phyloP scores from a whole-genome alignment of 2,329 filamentous ascomycete species.

The Daldinia eschscholtzii region DNA sequence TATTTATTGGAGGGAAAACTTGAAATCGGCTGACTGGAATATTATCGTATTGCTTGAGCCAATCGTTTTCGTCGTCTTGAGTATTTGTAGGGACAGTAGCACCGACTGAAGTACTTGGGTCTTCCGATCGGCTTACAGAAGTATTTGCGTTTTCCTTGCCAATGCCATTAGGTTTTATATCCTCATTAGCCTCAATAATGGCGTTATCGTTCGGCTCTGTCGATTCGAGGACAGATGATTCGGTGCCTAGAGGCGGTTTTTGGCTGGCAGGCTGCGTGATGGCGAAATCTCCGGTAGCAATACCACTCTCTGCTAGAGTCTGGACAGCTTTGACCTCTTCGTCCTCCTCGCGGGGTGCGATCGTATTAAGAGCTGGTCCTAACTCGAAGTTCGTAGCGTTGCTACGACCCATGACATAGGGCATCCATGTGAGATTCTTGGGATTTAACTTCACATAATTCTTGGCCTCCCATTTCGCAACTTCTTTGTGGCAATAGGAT shows the following conservation, averaged over 20 bases:
- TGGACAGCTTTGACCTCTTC: constrained; percentile 59
- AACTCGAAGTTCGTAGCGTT: constrained; percentile 87
- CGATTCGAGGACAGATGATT: constrained; percentile 54
- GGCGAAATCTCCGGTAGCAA: constrained; percentile 52
- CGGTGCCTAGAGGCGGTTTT: constrained; percentile 50
- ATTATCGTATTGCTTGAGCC: constrained; percentile 63
- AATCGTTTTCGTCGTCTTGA: constrained; percentile 55
- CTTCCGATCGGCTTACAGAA: constrained; percentile 41
- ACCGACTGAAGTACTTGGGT: constrained; percentile 30
- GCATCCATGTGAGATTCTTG: constrained; percentile 89
- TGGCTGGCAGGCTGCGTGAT: constrained; percentile 44
- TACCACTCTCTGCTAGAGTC: constrained; percentile 49
- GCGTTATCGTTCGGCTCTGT: constrained; percentile 56
- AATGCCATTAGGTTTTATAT: constrained; percentile 48
- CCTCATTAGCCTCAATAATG: constrained; percentile 35
- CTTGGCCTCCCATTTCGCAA: constrained; percentile 89
- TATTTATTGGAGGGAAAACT: constrained; percentile 76
- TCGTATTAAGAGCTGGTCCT: constrained; percentile 83
- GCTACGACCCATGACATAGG: constrained; percentile 93
- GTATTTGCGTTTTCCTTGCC: constrained; percentile 44
- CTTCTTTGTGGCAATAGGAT: constrained; percentile 86
- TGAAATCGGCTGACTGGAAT: constrained; percentile 81
- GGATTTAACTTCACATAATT: constrained; percentile 87
- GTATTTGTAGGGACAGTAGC: constrained; percentile 44
- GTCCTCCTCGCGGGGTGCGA: constrained; percentile 87